Percentiles rank a stretch among this genome's conserved stretches.
Conservation (phyloP, 73 alveolate genomes). For the Paramecium bursaria region DNA sequence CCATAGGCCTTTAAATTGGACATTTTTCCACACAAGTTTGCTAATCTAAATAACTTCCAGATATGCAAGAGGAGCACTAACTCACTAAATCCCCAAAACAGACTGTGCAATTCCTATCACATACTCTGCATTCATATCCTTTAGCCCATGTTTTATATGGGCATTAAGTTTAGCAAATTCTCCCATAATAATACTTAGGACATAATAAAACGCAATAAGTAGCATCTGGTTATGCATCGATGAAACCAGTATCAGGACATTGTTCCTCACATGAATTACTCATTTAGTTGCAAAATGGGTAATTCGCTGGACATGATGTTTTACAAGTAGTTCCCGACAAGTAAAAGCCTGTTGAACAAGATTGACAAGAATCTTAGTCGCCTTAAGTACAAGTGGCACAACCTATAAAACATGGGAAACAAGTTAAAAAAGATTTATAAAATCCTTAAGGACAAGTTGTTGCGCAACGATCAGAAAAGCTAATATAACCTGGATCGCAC, state of each 20-base stretch:
- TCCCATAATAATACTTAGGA: not conserved
- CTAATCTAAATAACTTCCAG: not conserved
- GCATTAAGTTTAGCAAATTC: not conserved
- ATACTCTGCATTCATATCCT: not conserved
- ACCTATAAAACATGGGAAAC: not conserved
- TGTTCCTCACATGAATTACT: not conserved
- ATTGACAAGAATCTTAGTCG: not conserved
- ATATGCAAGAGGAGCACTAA: not conserved
- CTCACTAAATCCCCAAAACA: not conserved
- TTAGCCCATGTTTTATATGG: not conserved
- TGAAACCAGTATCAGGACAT: not conserved
- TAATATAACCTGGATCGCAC: not conserved
- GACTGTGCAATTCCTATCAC: not conserved
- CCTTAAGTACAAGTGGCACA: conserved; percentile 3
- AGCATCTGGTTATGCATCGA: not conserved
- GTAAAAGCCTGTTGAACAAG: not conserved
- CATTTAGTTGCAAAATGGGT: not conserved
- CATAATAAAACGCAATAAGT: not conserved
- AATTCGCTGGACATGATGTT: not conserved
- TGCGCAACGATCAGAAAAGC: not conserved
- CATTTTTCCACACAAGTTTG: not conserved
- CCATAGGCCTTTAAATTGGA: not conserved
- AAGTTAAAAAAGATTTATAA: not conserved
- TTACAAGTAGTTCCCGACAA: not conserved
- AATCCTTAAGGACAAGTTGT: not conserved